phyloP scores from a whole-genome alignment of 116 monocot genomes.

The Thalassia testudinum region DNA sequence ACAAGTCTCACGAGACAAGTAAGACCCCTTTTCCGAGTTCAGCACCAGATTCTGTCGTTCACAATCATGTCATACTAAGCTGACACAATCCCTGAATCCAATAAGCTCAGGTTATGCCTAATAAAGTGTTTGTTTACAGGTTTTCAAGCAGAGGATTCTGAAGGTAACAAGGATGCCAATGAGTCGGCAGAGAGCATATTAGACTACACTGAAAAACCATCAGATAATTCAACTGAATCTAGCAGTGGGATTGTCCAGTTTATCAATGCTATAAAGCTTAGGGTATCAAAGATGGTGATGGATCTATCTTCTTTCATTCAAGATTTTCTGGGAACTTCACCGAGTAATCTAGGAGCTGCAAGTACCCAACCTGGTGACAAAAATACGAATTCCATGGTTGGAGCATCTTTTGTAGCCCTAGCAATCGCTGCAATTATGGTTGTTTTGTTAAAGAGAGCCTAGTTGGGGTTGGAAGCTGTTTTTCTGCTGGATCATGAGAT shows the following conservation, averaged over 20 bases:
- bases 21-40: background rate
- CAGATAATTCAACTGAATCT: background rate
- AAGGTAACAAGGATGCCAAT: background rate
- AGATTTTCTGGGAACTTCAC: constrained; percentile 23
- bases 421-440: constrained; percentile 51
- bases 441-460: constrained; percentile 43
- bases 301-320: constrained; percentile 38
- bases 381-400: constrained; percentile 1
- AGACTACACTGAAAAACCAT: background rate
- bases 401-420: constrained; percentile 31
- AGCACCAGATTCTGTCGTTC: background rate
- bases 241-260: constrained; percentile 8
- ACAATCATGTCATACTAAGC: background rate
- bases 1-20: constrained; percentile 37
- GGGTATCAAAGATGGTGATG: constrained; percentile 27
- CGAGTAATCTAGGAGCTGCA: background rate
- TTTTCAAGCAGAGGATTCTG: background rate
- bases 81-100: background rate
- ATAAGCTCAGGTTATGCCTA: background rate
- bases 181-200: background rate
- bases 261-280: constrained; percentile 22
- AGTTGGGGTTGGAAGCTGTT: background rate
- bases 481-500: too few species aligned
- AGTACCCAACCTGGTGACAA: background rate
- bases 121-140: constrained; percentile 4